Percentiles rank a stretch among this genome's conserved stretches.
These are phyloP conservation scores for Rhodotorula sp. DNA, from an alignment of 1,284 basidiomycete species.

Conservation along the genomic window DNA sequence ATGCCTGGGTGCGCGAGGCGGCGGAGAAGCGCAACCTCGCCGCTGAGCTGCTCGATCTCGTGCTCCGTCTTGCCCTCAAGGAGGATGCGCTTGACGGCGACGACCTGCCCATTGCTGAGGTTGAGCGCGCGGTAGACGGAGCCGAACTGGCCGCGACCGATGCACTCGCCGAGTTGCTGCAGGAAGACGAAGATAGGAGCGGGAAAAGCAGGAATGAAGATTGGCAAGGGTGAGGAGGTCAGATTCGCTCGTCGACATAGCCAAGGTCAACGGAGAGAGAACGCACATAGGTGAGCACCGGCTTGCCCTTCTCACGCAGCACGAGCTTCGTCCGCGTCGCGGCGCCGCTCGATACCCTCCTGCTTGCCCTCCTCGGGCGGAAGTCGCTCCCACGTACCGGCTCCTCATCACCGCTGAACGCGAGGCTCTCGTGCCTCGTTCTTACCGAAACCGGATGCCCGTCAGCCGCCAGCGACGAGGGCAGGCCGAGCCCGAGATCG, in stretches of 20 bases:
- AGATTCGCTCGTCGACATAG: no score
- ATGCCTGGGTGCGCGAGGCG: constrained; percentile 86
- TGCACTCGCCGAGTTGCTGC: constrained; percentile 92
- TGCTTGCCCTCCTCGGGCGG: constrained; percentile 63
- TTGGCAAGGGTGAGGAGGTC: neutral
- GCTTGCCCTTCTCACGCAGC: constrained; percentile 76
- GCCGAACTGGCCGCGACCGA: constrained; percentile 94
- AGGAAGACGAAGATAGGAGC: constrained; percentile 22
- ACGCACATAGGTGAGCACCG: constrained; percentile 79
- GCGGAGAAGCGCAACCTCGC: constrained; percentile 86
- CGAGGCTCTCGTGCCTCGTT: constrained; percentile 21
- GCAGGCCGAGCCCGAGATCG: constrained; percentile 43
- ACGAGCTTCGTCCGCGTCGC: constrained; percentile 74
- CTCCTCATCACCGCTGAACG: constrained; percentile 4
- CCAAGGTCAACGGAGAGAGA: neutral
- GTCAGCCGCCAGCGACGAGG: constrained; percentile 44
- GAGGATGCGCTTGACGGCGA: constrained; percentile 88
- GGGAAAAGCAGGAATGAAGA: constrained; percentile 15
- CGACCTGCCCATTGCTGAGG: constrained; percentile 87
- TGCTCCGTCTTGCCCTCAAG: constrained; percentile 84
- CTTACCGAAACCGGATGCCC: constrained; percentile 49
- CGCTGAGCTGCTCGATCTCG: constrained; percentile 76
- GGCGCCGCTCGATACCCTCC: constrained; percentile 58
- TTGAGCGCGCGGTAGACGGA: constrained; percentile 92
- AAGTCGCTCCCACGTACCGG: constrained; percentile 49